These are phyloP conservation scores for Ziziphus jujuba DNA, from an alignment of 306 rosid genomes.

Conservation along the genomic window DNA sequence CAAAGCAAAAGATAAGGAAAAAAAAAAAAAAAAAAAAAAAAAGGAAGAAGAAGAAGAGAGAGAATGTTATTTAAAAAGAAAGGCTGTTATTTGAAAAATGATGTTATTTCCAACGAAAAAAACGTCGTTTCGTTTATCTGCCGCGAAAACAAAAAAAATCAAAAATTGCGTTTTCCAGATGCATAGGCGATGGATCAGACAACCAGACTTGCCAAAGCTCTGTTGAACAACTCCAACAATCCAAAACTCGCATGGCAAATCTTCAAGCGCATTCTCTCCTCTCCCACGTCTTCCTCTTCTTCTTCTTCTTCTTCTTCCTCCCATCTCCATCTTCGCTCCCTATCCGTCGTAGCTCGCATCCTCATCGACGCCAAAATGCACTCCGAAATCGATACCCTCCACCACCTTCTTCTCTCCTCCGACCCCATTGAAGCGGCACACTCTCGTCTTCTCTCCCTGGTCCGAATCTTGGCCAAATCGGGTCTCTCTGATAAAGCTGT, in stretches of 20 bases:
- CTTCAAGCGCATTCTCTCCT: conserved; percentile 62
- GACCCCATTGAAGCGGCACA: conserved; percentile 46
- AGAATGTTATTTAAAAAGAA: no score
- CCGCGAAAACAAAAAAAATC: no score
- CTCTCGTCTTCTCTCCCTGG: conserved; percentile 44
- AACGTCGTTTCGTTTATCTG: no score
- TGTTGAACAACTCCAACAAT: conserved; percentile 50
- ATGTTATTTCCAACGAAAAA: no score
- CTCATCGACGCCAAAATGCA: conserved; percentile 60
- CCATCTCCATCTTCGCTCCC: conserved; percentile 27
- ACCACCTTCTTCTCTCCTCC: conserved; percentile 38
- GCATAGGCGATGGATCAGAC: conserved; percentile 59
- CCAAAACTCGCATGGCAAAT: conserved; percentile 84
- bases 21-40: no score
- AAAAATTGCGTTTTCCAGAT: no score
- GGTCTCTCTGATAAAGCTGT: conserved; percentile 50
- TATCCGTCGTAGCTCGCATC: conserved; percentile 53
- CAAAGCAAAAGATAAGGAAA: no score
- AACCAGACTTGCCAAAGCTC: conserved; percentile 35
- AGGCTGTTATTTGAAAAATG: no score
- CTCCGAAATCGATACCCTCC: conserved; percentile 54
- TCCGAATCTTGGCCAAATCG: conserved; percentile 41
- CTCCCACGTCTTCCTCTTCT: no score
- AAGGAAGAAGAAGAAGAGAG: no score
- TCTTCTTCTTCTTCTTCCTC: conserved; percentile 14